Percentiles rank a stretch among this genome's conserved stretches.
phyloP scores from a whole-genome alignment of 1,284 basidiomycete species.

The Wolfiporia cocos region DNA sequence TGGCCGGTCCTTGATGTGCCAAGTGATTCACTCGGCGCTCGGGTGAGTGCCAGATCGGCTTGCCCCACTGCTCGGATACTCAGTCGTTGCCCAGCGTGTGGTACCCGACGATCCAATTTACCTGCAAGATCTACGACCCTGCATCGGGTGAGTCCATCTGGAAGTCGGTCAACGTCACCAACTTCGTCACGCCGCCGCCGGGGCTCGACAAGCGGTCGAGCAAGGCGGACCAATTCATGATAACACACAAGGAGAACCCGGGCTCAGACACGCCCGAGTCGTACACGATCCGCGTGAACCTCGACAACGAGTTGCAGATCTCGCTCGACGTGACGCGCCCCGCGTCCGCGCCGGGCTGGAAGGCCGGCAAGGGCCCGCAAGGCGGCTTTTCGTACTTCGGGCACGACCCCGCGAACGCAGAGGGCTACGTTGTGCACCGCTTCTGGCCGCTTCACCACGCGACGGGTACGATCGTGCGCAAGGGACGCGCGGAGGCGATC shows the following conservation, averaged over 20 bases:
- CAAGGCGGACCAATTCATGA: constrained; percentile 88
- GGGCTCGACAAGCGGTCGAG: constrained; percentile 81
- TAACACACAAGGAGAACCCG: constrained; percentile 64
- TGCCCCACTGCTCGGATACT: constrained; percentile 1
- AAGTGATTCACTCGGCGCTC: constrained; percentile 93
- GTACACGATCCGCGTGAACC: constrained; percentile 79
- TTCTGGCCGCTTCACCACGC: constrained; percentile 81
- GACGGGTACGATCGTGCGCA: constrained; percentile 67
- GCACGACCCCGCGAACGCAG: constrained; percentile 61
- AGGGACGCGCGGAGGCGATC: constrained; percentile 63
- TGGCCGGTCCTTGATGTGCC: constrained; percentile 80
- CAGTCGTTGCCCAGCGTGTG: constrained; percentile 51
- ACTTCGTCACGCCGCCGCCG: constrained; percentile 74
- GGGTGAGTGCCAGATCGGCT: constrained; percentile 73
- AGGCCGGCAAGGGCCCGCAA: constrained; percentile 82
- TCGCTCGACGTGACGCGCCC: constrained; percentile 72
- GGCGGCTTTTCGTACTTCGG: constrained; percentile 95
- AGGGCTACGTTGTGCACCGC: constrained; percentile 88
- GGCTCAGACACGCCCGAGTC: constrained; percentile 65
- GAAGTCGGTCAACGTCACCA: constrained; percentile 87
- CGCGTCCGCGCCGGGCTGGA: constrained; percentile 78
- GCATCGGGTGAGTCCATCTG: constrained; percentile 73
- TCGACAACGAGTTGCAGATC: constrained; percentile 78
- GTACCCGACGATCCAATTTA: constrained; percentile 95
- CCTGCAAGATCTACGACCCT: constrained; percentile 87